Evolutionary conservation across 306 rosid genomes (phyloP).

Genomic region (Begonia fuchsioides): DNA sequence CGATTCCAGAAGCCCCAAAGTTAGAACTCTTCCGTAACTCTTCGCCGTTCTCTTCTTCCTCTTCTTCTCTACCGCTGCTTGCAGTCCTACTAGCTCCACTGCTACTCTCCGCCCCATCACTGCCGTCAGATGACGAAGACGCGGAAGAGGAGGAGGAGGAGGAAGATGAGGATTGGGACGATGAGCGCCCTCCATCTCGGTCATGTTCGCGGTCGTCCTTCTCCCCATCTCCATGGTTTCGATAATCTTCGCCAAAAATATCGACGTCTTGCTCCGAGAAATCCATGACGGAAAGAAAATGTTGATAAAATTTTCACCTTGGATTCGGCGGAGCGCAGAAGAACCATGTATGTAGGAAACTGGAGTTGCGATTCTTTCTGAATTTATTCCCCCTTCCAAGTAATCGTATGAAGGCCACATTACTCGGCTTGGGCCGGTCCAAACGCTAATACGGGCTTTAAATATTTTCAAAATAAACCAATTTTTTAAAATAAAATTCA

Average conservation of each 20-base stretch:
- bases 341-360: no score
- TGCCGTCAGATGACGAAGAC: conserved; percentile 53
- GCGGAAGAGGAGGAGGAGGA: conserved; percentile 39
- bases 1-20: conserved; percentile 12
- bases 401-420: no score
- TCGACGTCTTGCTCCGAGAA: conserved; percentile 50
- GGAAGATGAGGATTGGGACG: conserved; percentile 38
- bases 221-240: conserved; percentile 19
- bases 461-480: no score
- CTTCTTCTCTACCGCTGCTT: conserved; percentile 40
- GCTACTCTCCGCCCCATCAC: conserved; percentile 25
- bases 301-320: no score
- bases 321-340: no score
- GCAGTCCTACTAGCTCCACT: conserved; percentile 27
- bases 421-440: no score
- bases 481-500: no score
- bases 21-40: conserved; percentile 21
- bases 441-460: no score
- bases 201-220: conserved; percentile 10
- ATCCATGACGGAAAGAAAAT: conserved; percentile 25
- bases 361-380: no score
- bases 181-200: conserved; percentile 44
- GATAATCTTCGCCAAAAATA: conserved; percentile 57
- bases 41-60: conserved; percentile 38
- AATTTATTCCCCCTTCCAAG: no score